These are phyloP conservation scores for Petunia hybrid DNA, from an alignment of 305 asterid genomes.

Conservation along the genomic window DNA sequence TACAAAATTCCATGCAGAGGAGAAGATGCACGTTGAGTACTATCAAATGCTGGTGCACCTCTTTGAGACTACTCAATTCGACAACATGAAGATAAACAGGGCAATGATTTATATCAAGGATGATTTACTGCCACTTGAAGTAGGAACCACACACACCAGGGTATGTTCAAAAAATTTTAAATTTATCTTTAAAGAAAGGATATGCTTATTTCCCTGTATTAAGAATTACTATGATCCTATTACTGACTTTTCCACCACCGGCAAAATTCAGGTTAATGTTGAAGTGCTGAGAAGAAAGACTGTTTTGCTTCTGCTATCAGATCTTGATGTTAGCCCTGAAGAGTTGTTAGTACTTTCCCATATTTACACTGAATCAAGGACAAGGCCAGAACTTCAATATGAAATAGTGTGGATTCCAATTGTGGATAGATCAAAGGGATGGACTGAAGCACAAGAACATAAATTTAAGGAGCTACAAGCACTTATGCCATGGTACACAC, in stretches of 20 bases:
- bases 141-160: conserved; percentile 56
- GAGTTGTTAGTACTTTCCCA: conserved; percentile 62
- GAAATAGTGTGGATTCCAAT: conserved; percentile 91
- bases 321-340: conserved; percentile 64
- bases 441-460: conserved; percentile 47
- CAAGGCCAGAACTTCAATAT: conserved; percentile 55
- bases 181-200: not conserved
- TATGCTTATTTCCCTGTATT: not conserved
- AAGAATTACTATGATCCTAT: conserved; percentile 1
- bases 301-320: conserved; percentile 73
- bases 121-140: conserved; percentile 61
- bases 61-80: conserved; percentile 62
- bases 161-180: conserved; percentile 41
- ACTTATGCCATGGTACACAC: conserved; percentile 82
- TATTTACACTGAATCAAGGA: conserved; percentile 57
- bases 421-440: conserved; percentile 42
- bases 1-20: conserved; percentile 50
- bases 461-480: conserved; percentile 55
- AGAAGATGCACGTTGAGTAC: conserved; percentile 64
- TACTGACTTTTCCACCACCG: not conserved
- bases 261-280: conserved; percentile 53
- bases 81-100: conserved; percentile 70
- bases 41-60: conserved; percentile 57
- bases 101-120: conserved; percentile 62
- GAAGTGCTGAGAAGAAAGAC: conserved; percentile 73